Conservation (phyloP, 192 early-diverging fungal species). For the Rhizophlyctis rosea region DNA sequence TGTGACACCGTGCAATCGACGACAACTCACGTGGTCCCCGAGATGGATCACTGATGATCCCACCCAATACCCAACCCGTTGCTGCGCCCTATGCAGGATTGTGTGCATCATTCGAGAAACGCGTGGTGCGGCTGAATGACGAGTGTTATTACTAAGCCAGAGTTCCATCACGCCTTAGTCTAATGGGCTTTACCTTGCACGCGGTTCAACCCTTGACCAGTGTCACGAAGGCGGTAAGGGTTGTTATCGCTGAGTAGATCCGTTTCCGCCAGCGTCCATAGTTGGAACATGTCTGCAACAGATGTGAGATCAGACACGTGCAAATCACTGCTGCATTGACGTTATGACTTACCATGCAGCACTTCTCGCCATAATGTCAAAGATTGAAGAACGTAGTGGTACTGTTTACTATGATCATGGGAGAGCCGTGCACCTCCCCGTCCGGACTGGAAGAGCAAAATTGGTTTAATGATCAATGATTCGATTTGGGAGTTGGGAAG, state of each 20-base stretch:
- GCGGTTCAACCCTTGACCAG: conserved; percentile 95
- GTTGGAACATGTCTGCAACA: conserved; percentile 88
- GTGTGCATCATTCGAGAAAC: conserved; percentile 84
- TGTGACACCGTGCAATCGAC: neutral
- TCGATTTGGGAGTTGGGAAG: conserved; percentile 56
- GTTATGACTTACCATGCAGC: conserved; percentile 55
- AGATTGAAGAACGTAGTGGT: conserved; percentile 89
- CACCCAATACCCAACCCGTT: conserved; percentile 82
- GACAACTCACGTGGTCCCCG: conserved; percentile 81
- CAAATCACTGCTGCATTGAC: too few relatives aligned
- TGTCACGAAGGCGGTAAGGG: conserved; percentile 87
- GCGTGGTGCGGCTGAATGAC: conserved; percentile 59
- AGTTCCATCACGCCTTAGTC: neutral
- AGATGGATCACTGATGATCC: conserved; percentile 95
- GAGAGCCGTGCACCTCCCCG: conserved; percentile 81
- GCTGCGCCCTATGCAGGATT: conserved; percentile 84
- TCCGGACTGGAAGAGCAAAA: conserved; percentile 51
- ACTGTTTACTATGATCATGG: conserved; percentile 92
- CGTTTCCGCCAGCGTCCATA: conserved; percentile 87
- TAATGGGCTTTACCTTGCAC: conserved; percentile 59
- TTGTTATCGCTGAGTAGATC: conserved; percentile 78
- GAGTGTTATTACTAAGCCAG: neutral
- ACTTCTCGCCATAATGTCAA: conserved; percentile 95
- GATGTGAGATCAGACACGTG: neutral
- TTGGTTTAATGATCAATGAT: conserved; percentile 75